Percentiles rank a stretch among this genome's conserved stretches.
Conservation (phyloP, 2,329 filamentous ascomycete species). For the Tolypocladium sp. region DNA sequence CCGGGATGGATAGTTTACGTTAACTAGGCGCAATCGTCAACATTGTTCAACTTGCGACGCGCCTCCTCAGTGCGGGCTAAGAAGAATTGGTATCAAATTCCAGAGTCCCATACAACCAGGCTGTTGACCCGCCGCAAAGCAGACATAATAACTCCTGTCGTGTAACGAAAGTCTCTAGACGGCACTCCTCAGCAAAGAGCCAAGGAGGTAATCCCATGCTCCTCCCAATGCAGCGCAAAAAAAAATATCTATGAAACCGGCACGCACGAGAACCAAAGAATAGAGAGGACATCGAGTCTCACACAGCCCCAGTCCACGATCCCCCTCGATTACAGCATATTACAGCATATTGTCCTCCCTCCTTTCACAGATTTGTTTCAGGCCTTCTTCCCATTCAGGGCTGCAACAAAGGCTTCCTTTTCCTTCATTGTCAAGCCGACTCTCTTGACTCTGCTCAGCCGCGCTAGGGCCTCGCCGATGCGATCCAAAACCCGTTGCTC, state of each 20-base stretch:
- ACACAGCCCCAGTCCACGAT: neutral
- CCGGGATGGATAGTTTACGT: neutral
- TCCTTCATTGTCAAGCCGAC: constrained; percentile 77
- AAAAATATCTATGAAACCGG: neutral
- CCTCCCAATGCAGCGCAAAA: neutral
- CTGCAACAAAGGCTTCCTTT: constrained; percentile 72
- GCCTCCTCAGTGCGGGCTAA: neutral
- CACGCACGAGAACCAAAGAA: neutral
- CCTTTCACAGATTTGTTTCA: neutral
- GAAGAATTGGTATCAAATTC: neutral
- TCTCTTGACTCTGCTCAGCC: constrained; percentile 78
- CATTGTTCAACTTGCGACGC: neutral
- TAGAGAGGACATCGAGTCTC: neutral
- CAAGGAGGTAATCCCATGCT: neutral
- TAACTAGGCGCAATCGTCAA: neutral
- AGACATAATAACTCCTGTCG: neutral
- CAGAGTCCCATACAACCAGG: neutral
- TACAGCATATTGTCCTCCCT: neutral
- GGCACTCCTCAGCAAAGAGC: neutral
- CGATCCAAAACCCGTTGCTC: constrained; percentile 68
- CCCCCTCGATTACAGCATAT: neutral
- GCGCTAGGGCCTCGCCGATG: constrained; percentile 77
- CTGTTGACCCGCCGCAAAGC: neutral
- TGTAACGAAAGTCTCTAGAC: neutral
- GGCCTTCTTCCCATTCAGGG: constrained; percentile 39